phyloP scores from a whole-genome alignment of 1,139 yeast genomes.

The Hansenula anomala region DNA sequence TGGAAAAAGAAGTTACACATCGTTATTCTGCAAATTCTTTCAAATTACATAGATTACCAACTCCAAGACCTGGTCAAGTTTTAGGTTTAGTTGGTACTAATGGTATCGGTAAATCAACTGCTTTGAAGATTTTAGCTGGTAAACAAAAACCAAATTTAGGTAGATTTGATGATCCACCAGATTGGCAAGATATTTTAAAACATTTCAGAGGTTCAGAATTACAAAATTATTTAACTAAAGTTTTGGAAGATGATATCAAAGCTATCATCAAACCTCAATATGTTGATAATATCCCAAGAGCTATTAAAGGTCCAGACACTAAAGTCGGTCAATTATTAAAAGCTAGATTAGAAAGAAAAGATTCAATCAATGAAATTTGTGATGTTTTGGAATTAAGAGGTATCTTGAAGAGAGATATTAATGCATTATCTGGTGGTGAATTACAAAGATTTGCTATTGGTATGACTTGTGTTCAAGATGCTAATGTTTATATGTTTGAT shows the following conservation, averaged over 20 bases:
- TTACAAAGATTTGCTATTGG: constrained; percentile 97
- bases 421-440: constrained; percentile 95
- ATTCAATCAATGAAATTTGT: constrained; percentile 56
- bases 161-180: constrained; percentile 90
- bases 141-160: constrained; percentile 97
- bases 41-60: constrained; percentile 93
- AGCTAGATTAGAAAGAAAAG: constrained; percentile 66
- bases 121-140: constrained; percentile 95
- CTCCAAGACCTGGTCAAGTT: constrained; percentile 99
- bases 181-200: constrained; percentile 89
- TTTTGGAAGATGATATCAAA: constrained; percentile 87
- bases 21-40: constrained; percentile 97
- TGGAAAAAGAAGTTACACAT: constrained; percentile 89
- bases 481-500: constrained; percentile 97
- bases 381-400: constrained; percentile 67
- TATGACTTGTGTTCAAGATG: constrained; percentile 91
- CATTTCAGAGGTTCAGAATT: constrained; percentile 95
- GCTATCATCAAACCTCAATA: constrained; percentile 97
- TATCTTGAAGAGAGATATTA: constrained; percentile 79
- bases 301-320: constrained; percentile 85
- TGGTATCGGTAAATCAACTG: constrained; percentile 99
- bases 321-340: constrained; percentile 82
- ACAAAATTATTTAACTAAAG: constrained; percentile 92
- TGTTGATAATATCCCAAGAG: constrained; percentile 95
- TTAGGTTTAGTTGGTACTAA: constrained; percentile 96